Base-by-base conservation (phyloP, 805 yeast species). In the Starmerella riodocensis region DNA sequence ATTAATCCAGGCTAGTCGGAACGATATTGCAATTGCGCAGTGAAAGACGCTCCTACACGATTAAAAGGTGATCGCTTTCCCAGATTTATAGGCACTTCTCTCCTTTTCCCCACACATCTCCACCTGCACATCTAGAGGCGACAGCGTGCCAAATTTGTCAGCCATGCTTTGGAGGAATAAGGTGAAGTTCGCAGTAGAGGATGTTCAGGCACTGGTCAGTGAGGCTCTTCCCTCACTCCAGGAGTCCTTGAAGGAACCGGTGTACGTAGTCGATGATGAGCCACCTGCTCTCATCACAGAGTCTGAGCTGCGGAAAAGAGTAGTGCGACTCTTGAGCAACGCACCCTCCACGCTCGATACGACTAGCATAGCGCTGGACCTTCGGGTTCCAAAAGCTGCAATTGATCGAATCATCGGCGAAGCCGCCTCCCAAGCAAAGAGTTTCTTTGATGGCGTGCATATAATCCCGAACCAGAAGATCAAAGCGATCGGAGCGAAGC, bases 391-490 rank as follows among this genome's bases (percentile, higher is more conserved):
- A 1, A 20, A 30, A 6, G 16, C 29, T n/a, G 35, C 29, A 6
- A 27, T 40, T 6, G 62, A 62, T 36, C 61, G 60, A 4, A 51
- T 60, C 24, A 46, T 59, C 29, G 57, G 62, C 12, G 55, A 60
- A 31, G 59, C 61, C 20, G 60, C 56, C 32, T 54, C 50, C 21
- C 64, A 64, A 1, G 45, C 46, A 2, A 44, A 48, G 21, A 60
- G 59, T 29, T 42, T 63, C 29, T 37, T 19, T 21, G 44, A 36
- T 14, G 40, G 32, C 16, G 26, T 33, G 11, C 40, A 39, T n/a
- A 26, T 41, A 3, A 12, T 41, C 4, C 41, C 45, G 9, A 20
- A 31, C 6, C 14, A 24, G 4, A 19, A 16, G 13, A 32, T 41
- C 17, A 21, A 21, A 5, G 23, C 14, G 2, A 24, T 41, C 20